Evolutionary conservation across 83 land plant genomes (phyloP), one percentile per base, ranked within the genome.

Genomic region (Diphasiastrum complanatum): DNA sequence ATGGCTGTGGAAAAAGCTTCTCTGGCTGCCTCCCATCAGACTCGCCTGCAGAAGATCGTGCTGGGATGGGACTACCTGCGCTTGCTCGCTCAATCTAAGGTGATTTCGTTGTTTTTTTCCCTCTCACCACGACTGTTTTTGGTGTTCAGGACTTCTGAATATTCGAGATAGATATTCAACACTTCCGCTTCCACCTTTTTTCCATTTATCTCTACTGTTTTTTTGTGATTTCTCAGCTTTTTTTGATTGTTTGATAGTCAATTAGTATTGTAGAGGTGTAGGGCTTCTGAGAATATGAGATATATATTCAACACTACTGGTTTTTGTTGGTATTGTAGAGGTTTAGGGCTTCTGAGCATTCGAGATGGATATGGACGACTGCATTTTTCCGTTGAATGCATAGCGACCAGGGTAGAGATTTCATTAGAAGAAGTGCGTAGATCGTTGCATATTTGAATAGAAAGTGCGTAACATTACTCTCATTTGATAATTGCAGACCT

Each of bases 1-100:
- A 61, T 23, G 16, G 67, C 66, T 28, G 33, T 63, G 66, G 66
- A 23, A 5, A 49, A 3, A 47, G 66, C 38, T 47, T 53, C 64
- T 26, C 48, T 63, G 32, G 79, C 48, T 33, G 76, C 71, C 35
- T 58, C 74, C 26, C 54, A 48, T 49, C 70, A 75, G 27, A 25
- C 51, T 19, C 81, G 81, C 1, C 74, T 91, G 48, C 86, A 78
- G 66, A 87, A 75, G 53, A 61, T 79, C 32, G 81, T 91, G 23
- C 90, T 91, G 32, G 51, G 83, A 59, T 91, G 97, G 97, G 95
- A 91, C 62, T 87, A 80, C 65, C 27, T 78, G 31, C 79, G 63
- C 38, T 76, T 91, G 43, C 75, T 80, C 45, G 47, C 64, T 8
- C 74, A 78, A 28, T 73, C 73, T 66, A 60, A 63, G 47, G 96